Base-by-base conservation (phyloP, 352 stramenopile species). In the Saprolegnia diclina region DNA sequence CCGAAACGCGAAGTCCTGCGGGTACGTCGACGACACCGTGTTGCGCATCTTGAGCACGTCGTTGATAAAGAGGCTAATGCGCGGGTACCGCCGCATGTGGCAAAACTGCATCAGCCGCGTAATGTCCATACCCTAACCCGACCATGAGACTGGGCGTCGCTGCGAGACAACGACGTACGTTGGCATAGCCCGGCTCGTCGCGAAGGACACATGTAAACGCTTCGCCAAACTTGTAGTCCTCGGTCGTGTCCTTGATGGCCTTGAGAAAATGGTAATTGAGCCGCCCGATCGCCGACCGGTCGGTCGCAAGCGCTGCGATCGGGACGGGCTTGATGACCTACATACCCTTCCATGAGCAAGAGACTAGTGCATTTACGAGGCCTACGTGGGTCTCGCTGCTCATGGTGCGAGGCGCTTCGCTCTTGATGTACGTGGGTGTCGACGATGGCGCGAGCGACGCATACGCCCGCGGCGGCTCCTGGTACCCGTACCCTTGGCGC, bases 101-200 rank as follows among this genome's bases (percentile, higher is more conserved):
- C 63, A 69, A 35, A 45, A 26, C n/a, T 40, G n/a, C 19, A n/a
- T 29, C 5, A 69, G 40, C 4, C 63, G 44, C 1, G 63, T 61
- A 14, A 69, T 26, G 37, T 69, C 63, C 63, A 69, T 69, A 21
- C 21, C 24, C 63, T 69, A 69, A 18, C 48, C 38, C 5, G 29
- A 7, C 19, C 18, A n/a, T n/a, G n/a, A n/a, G n/a, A n/a, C 6
- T 45, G 44, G 22, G 46, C 13, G 5, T 56, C 22, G 21, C 7
- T 46, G 24, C n/a, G 10, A 54, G 44, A 35, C 19, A 21, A 61
- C 4, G 19, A 11, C 7, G 24, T 61, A 68, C 62, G 13, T 68
- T 29, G 35, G 46, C 32, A 18, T 38, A 61, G 10, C 42, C 14
- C n/a, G 62, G 62, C 21, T 68, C 62, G 26, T 69, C 46, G 5